phyloP scores from a whole-genome alignment of 2,329 filamentous ascomycete genomes.

The Aspergillus pseudotamarii region DNA sequence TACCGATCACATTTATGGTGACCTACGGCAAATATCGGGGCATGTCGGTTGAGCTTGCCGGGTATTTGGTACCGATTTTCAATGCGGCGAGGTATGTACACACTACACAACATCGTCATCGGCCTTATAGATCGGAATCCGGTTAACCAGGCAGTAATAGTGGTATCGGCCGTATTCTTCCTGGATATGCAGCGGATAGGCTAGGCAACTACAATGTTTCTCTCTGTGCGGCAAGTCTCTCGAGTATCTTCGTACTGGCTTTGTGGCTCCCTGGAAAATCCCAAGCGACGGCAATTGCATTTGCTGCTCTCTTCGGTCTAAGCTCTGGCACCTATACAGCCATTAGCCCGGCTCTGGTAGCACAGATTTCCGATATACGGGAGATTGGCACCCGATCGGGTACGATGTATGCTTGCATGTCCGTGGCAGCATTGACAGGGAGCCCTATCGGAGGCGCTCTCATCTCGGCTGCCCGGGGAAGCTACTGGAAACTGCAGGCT shows the following conservation, averaged over 20 bases:
- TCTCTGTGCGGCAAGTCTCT: constrained; percentile 43
- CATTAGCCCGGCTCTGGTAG: background rate
- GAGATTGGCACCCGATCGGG: background rate
- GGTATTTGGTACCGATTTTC: background rate
- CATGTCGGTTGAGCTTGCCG: background rate
- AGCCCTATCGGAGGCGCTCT: constrained; percentile 5
- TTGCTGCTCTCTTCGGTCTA: background rate
- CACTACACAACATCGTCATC: background rate
- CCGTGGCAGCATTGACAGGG: background rate
- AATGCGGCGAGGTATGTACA: background rate
- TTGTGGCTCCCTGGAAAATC: constrained; percentile 49
- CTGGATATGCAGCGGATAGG: constrained; percentile 57
- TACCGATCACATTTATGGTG: background rate
- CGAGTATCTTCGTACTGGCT: constrained; percentile 50
- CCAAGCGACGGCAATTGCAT: background rate
- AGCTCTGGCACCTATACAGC: background rate
- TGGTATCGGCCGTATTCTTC: constrained; percentile 59
- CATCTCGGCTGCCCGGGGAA: background rate
- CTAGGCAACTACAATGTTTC: constrained; percentile 37
- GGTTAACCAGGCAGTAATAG: constrained; percentile 18
- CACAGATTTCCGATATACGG: background rate
- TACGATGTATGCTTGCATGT: background rate
- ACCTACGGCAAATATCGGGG: background rate
- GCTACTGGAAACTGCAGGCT: background rate
- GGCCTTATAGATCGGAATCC: background rate